Base-by-base conservation (phyloP, 148 eudicot species). In the Amaranthus cruentus region DNA sequence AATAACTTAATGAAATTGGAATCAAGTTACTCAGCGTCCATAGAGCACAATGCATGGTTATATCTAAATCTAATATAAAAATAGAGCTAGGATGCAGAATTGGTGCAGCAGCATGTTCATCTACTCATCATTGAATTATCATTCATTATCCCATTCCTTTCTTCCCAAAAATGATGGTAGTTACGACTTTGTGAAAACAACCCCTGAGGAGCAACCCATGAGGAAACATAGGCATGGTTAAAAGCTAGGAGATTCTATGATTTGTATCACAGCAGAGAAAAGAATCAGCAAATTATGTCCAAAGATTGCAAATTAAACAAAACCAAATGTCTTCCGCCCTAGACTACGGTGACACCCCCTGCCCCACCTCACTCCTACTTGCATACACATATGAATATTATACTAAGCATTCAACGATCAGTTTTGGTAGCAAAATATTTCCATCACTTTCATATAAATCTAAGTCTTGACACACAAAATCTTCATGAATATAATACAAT, bases 1-100 rank as follows among this genome's bases (percentile, higher is more conserved):
- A 47, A n/a, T 55, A 48, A 63, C 28, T n/a, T 47, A 68, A 49
- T 75, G 48, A 57, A 60, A 51, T 67, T 58, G 14, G 44, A 59
- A 69, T 15, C 15, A 47, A 57, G 38, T 18, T 18, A 46, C 7
- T 58, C 7, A 14, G 21, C 55, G 5, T 13, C 7, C 38, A 56
- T 13, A 28, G 38, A 28, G n/a, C 18, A 71, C 63, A n/a, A 46
- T 44, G 49, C 63, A 60, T 60, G 44, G 28, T 12, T 60, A 6
- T 60, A 4, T 38, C 12, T 21, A 60, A 18, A 18, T 18, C 18
- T 18, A 18, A 18, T 18, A 18, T 13, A 60, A 4, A 18, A 3
- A 12, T 5, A 5, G 10, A 0, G 44, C 44, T 60, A 21, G 10
- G 46, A 42, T 7, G 4, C 46, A 60, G 3, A 60, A 60, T 60